Conservation (phyloP, 2,329 filamentous ascomycete species). For the Ceratocystis cacaofunesta region DNA sequence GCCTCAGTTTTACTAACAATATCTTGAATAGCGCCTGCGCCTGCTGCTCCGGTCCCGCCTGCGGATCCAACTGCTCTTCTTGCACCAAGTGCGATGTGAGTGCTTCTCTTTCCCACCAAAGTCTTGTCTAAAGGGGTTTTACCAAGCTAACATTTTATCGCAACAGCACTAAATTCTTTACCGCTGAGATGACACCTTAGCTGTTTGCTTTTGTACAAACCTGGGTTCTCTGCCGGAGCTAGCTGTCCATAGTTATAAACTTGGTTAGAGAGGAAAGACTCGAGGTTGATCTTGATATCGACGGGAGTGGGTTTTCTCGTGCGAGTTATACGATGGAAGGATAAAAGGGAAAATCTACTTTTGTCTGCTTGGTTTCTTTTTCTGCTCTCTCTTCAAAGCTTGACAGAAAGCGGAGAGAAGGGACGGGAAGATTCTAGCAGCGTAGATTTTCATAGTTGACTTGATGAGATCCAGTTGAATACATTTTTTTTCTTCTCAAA, state of each 20-base stretch:
- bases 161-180: conserved; percentile 3
- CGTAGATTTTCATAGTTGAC: conserved; percentile 1
- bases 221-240: conserved; percentile 2
- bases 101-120: not conserved
- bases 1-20: not conserved
- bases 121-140: not conserved
- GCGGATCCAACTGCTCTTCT: conserved; percentile 5
- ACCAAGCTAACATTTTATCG: not conserved
- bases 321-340: not conserved
- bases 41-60: conserved; percentile 12
- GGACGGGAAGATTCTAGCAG: not conserved
- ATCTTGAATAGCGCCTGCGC: conserved; percentile 11
- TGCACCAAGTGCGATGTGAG: conserved; percentile 13
- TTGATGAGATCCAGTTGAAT: conserved; percentile 4
- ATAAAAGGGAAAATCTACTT: not conserved
- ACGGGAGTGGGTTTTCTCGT: not conserved
- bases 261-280: not conserved
- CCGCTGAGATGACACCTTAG: not conserved
- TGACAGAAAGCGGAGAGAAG: not conserved
- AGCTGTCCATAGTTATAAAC: not conserved
- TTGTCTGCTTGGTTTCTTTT: not conserved
- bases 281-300: not conserved
- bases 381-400: not conserved
- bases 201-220: not conserved
- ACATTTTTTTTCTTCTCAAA: conserved; percentile 3